Conservation (phyloP, 2,329 filamentous ascomycete genomes). For the Atkinsonella texensis region DNA sequence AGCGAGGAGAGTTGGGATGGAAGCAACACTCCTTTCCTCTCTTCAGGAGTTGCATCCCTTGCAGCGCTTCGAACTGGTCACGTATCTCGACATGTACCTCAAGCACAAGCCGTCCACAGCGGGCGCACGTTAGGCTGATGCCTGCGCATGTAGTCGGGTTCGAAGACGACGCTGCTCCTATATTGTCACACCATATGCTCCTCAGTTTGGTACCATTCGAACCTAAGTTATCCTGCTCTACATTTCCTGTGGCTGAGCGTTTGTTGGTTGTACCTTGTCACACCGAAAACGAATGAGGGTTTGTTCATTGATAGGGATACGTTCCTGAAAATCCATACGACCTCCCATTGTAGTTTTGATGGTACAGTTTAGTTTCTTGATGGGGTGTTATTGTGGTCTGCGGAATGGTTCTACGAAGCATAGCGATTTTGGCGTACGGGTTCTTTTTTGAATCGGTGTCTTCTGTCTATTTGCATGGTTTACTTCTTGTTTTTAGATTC, state of each 20-base stretch:
- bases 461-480: not conserved
- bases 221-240: not conserved
- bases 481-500: not conserved
- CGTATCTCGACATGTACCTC: slow-evolving; percentile 17
- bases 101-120: slow-evolving; percentile 38
- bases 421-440: slow-evolving; percentile 28
- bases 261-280: not conserved
- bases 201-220: slow-evolving; percentile 3
- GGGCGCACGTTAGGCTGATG: slow-evolving; percentile 37
- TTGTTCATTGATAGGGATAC: not conserved
- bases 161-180: not conserved
- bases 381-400: slow-evolving; percentile 10
- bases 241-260: not conserved
- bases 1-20: slow-evolving; percentile 62
- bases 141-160: slow-evolving; percentile 2
- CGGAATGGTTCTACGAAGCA: slow-evolving; percentile 21
- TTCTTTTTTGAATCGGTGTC: not conserved
- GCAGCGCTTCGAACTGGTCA: slow-evolving; percentile 19
- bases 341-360: not conserved
- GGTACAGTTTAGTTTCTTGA: slow-evolving; percentile 3
- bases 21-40: slow-evolving; percentile 17
- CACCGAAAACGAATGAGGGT: not conserved
- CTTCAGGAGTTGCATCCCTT: slow-evolving; percentile 14
- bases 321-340: not conserved
- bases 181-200: slow-evolving; percentile 1